Evolutionary conservation across 345 rosid species (phyloP), one percentile per base, ranked within the genome.

Genomic region (Lagerstroemia speciosa): DNA sequence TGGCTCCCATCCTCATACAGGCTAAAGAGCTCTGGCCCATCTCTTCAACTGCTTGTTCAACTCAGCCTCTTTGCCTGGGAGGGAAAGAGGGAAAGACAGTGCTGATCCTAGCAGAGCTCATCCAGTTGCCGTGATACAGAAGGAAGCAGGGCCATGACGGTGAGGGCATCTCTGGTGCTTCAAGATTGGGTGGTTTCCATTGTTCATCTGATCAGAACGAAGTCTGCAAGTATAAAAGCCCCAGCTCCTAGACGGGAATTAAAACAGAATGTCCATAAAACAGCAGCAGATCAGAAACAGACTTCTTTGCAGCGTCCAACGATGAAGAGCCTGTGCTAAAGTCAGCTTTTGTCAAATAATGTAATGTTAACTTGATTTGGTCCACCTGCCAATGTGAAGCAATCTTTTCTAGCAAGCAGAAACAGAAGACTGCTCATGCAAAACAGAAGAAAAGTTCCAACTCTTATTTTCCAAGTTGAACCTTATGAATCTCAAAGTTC

Each of bases 401-500:
- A 45, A 45, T 45, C 6, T 15, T 3, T 15, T 45, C 50, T 9
- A 14, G 16, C 50, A 45, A 45, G 50, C 19, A 45, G 15, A 15
- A 45, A 15, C 16, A 45, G 3, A 45, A 45, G 16, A 45, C 11
- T 11, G 4, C 50, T 45, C 50, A 45, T 11, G 50, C 50, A 16
- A 12, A 45, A 45, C 2, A 45, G 50, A 15, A 45, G 16, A 38
- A 38, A n/a, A n/a, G n/a, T 12, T 45, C 50, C 11, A 15, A 45
- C 17, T 11, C 50, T 1, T 1, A 11, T 11, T 38, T 38, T 45
- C 50, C 11, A 45, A 45, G 16, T 45, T 0, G 15, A 45, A 68
- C 6, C 10, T 0, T 26, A 34, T 53, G 73, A 46, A 62, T 11
- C 67, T 83, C 69, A 93, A 65, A 90, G 96, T 84, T 93, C 98